A percentile compares a stretch with the other conserved stretches of the same genome.
Evolutionary conservation across 306 rosid genomes (phyloP).

Genomic region (Spatholobus suberectus): DNA sequence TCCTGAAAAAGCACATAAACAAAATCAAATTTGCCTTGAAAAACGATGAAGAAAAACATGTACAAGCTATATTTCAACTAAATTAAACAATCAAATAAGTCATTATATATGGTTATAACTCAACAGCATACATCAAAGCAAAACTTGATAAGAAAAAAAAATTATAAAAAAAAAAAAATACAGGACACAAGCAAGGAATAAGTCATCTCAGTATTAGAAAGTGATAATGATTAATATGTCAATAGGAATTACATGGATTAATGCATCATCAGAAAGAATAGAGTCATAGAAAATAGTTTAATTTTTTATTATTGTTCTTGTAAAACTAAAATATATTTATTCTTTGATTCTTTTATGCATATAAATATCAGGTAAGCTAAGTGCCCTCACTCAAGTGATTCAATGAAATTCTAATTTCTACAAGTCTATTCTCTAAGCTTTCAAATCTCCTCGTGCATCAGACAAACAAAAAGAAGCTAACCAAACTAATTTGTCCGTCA

Average conservation of each 20-base stretch:
- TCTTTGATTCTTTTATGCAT: background rate
- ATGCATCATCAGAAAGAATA: constrained; percentile 6
- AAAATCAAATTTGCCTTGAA: background rate
- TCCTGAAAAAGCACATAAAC: constrained; percentile 57
- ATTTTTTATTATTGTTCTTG: background rate
- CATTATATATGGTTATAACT: background rate
- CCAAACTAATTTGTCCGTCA: background rate
- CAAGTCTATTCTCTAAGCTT: background rate
- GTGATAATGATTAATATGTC: background rate
- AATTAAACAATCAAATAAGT: constrained; percentile 33
- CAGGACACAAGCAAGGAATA: background rate
- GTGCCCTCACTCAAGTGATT: background rate
- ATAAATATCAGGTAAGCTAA: background rate
- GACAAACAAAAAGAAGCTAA: constrained; percentile 9
- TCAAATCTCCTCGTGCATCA: background rate
- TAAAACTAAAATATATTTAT: background rate
- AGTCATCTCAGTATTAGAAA: background rate
- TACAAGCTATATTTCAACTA: background rate
- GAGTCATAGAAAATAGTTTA: background rate
- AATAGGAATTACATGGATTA: background rate
- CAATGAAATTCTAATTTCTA: background rate
- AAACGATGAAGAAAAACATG: background rate
- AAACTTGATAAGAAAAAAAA: background rate
- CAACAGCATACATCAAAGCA: constrained; percentile 27
- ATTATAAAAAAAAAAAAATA: background rate